Conservation (phyloP, 176 grass and related monocot genomes). For the Oryza meyeriana region DNA sequence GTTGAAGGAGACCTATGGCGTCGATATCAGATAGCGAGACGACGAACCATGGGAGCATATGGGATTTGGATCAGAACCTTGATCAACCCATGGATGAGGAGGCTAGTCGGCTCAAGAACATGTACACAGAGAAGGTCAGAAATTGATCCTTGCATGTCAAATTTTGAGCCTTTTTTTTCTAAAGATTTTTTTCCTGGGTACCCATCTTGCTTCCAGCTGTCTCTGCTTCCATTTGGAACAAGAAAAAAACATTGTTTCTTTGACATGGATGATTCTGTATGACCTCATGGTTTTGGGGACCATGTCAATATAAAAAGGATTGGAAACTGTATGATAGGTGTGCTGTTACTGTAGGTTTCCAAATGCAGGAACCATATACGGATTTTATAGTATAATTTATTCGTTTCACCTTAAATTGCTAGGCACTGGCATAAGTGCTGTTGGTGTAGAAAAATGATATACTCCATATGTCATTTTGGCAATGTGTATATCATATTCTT, state of each 20-base stretch:
- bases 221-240: constrained; percentile 19
- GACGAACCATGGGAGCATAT: constrained; percentile 61
- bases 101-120: constrained; percentile 48
- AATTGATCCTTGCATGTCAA: constrained; percentile 11
- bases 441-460: background rate
- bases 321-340: background rate
- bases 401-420: background rate
- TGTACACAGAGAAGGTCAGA: constrained; percentile 87
- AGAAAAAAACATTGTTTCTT: background rate
- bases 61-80: constrained; percentile 71
- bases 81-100: constrained; percentile 95
- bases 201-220: background rate
- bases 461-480: background rate
- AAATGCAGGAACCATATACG: background rate
- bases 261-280: background rate
- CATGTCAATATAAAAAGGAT: constrained; percentile 9
- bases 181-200: background rate
- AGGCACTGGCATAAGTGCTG: background rate
- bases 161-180: background rate
- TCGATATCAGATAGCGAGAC: constrained; percentile 40
- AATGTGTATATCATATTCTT: background rate
- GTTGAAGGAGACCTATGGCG: constrained; percentile 49
- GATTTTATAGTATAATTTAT: background rate
- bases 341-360: constrained; percentile 10
- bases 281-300: background rate